These are phyloP conservation scores for Fraxinus anomala DNA, from an alignment of 257 asterid genomes.

Conservation along the genomic window DNA sequence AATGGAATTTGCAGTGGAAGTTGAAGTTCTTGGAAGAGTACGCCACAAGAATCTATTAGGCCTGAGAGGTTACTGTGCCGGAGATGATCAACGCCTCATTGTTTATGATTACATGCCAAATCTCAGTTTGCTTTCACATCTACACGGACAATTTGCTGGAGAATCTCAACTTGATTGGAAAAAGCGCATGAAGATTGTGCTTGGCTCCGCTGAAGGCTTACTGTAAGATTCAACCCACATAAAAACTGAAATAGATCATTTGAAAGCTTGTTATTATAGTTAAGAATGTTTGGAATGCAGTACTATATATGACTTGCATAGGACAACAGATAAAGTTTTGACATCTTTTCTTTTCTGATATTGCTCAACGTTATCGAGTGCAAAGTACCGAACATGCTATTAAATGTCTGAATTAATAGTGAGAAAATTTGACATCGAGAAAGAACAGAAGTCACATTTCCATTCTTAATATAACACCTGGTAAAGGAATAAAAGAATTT, in stretches of 20 bases:
- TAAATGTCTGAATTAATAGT: background rate
- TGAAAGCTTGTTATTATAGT: background rate
- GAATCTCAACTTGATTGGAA: conserved; percentile 74
- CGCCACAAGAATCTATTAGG: conserved; percentile 80
- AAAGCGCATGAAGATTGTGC: conserved; percentile 60
- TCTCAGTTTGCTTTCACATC: conserved; percentile 74
- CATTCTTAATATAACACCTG: too few species aligned
- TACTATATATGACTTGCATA: background rate
- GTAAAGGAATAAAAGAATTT: too few species aligned
- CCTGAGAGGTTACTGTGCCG: conserved; percentile 78
- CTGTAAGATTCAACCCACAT: conserved; percentile 43
- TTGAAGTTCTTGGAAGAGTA: conserved; percentile 83
- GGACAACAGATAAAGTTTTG: background rate
- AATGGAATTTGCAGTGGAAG: conserved; percentile 89
- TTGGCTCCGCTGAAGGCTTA: conserved; percentile 77
- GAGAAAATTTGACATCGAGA: background rate
- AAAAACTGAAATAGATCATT: background rate
- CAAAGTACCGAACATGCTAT: background rate
- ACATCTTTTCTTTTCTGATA: too few species aligned
- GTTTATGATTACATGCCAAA: conserved; percentile 88
- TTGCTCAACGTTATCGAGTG: background rate
- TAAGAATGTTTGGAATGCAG: background rate
- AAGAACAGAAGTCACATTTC: too few species aligned
- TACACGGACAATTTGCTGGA: conserved; percentile 68
- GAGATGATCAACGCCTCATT: conserved; percentile 69